Percentiles rank a stretch among this genome's conserved stretches.
Evolutionary conservation across 768 basidiomycete species (phyloP).

Genomic region (Gyrodon lividus): DNA sequence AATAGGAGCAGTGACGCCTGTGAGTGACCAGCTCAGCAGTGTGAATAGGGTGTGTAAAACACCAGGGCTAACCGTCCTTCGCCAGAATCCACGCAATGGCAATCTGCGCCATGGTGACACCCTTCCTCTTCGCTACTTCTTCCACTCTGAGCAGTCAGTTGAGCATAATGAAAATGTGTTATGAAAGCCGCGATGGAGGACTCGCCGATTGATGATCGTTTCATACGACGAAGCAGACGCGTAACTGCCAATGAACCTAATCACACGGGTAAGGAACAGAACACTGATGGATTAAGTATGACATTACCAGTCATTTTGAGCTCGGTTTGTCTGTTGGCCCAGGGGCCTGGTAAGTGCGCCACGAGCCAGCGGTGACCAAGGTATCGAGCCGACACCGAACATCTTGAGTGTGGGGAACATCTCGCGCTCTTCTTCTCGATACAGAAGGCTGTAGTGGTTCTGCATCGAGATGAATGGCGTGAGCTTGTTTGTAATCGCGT

Average conservation of each 20-base stretch:
- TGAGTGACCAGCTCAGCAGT: background rate
- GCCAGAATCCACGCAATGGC: constrained; percentile 40
- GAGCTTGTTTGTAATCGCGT: constrained; percentile 41
- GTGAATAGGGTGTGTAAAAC: background rate
- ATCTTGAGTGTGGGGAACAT: constrained; percentile 53
- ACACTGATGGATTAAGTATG: background rate
- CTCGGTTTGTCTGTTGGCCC: constrained; percentile 28
- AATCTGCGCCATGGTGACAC: constrained; percentile 42
- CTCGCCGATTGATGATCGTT: constrained; percentile 28
- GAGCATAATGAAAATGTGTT: background rate
- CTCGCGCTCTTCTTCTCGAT: constrained; percentile 61
- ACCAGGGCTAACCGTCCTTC: constrained; percentile 27
- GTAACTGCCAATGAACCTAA: constrained; percentile 27
- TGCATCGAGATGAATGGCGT: constrained; percentile 66
- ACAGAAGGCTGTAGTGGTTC: constrained; percentile 55
- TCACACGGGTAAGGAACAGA: constrained; percentile 5
- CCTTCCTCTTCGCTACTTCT: constrained; percentile 37
- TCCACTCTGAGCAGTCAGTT: constrained; percentile 32
- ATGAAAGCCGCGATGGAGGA: background rate
- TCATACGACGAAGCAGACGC: constrained; percentile 24
- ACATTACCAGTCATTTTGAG: constrained; percentile 23
- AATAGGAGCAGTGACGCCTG: constrained; percentile 43
- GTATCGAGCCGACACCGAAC: constrained; percentile 45
- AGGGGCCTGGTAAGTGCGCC: constrained; percentile 37
- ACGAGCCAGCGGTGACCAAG: constrained; percentile 44